These are phyloP conservation scores for Pharus latifolius DNA, from an alignment of 176 grass and related monocot species.

Conservation along the genomic window DNA sequence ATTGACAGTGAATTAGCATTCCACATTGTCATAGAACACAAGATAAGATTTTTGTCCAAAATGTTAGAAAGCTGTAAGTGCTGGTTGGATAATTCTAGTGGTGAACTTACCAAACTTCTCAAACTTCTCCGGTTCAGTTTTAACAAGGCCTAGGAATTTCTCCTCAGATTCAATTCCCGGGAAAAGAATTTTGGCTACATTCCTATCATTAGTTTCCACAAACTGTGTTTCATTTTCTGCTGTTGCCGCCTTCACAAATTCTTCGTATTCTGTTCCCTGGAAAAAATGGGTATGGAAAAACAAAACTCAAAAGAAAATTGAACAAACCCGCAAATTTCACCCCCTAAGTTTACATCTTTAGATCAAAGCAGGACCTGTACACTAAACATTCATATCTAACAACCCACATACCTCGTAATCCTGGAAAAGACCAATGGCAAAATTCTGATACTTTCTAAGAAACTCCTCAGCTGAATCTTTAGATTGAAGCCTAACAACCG, in stretches of 20 bases:
- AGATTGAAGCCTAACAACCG: constrained; percentile 57
- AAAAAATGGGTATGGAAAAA: constrained; percentile 3
- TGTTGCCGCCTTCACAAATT: constrained; percentile 65
- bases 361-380: neutral
- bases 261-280: constrained; percentile 57
- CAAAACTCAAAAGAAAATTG: neutral
- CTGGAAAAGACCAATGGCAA: constrained; percentile 63
- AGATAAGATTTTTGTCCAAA: too few species aligned
- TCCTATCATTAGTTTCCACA: constrained; percentile 67
- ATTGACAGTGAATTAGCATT: too few species aligned
- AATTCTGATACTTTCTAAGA: constrained; percentile 47
- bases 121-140: constrained; percentile 65
- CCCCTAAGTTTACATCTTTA: neutral
- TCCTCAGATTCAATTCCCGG: constrained; percentile 48
- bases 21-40: too few species aligned
- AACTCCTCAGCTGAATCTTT: constrained; percentile 61
- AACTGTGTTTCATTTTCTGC: constrained; percentile 78
- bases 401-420: constrained; percentile 54
- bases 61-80: neutral
- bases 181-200: constrained; percentile 67
- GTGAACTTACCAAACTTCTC: constrained; percentile 84
- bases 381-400: neutral
- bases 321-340: neutral
- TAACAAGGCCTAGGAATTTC: constrained; percentile 78
- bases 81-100: too few species aligned